Conservation (phyloP, 2,329 filamentous ascomycete species). For the Aspergillus sp. region DNA sequence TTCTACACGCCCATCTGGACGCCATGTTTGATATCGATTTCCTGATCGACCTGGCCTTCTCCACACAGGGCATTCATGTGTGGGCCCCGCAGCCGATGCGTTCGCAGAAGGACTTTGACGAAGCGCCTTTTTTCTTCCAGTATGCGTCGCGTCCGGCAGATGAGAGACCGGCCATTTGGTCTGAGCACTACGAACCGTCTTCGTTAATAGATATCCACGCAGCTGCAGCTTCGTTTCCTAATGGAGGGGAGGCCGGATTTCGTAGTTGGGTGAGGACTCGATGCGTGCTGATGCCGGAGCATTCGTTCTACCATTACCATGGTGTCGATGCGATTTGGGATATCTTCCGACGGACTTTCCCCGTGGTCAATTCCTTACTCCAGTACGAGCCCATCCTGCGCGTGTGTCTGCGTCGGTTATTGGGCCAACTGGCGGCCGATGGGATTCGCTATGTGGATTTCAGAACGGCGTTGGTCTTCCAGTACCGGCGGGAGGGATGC, state of each 20-base stretch:
- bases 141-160: constrained; percentile 45
- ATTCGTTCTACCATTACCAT: constrained; percentile 71
- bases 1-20: constrained; percentile 71
- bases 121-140: constrained; percentile 53
- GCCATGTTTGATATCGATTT: constrained; percentile 86
- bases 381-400: constrained; percentile 89
- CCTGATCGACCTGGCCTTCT: constrained; percentile 63
- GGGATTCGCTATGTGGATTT: constrained; percentile 81
- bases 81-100: constrained; percentile 50
- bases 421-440: constrained; percentile 65
- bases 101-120: constrained; percentile 45
- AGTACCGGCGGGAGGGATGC: constrained; percentile 57
- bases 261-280: constrained; percentile 66
- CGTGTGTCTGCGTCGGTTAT: constrained; percentile 61
- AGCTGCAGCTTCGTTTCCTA: constrained; percentile 67
- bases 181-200: constrained; percentile 50
- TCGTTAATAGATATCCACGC: constrained; percentile 50
- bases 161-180: constrained; percentile 55
- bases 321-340: constrained; percentile 77
- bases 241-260: constrained; percentile 64
- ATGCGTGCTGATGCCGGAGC: constrained; percentile 61
- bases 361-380: constrained; percentile 63
- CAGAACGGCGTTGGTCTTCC: constrained; percentile 62
- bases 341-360: constrained; percentile 70
- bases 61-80: constrained; percentile 66